phyloP scores from a whole-genome alignment of 2,329 filamentous ascomycete species.

The Alternaria sp. region DNA sequence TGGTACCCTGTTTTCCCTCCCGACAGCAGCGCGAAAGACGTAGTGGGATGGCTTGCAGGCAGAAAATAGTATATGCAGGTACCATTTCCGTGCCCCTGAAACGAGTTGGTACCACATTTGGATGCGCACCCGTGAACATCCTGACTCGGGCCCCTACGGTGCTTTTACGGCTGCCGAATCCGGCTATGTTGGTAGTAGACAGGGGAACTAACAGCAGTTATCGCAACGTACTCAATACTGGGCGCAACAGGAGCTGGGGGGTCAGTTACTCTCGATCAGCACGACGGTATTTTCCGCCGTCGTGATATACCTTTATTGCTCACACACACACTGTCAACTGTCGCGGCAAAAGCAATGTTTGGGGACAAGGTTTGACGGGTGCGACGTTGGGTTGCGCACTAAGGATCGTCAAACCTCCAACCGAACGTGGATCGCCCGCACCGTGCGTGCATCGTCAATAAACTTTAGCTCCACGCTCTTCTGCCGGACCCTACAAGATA shows the following conservation, averaged over 20 bases:
- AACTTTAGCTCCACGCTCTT: conserved; percentile 27
- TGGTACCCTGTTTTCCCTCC: conserved; percentile 55
- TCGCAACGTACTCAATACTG: neutral
- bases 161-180: conserved; percentile 6
- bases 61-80: conserved; percentile 30
- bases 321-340: conserved; percentile 15
- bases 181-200: conserved; percentile 4
- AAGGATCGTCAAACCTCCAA: conserved; percentile 34
- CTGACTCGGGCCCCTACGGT: conserved; percentile 26
- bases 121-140: conserved; percentile 16
- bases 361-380: conserved; percentile 27
- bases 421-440: conserved; percentile 24
- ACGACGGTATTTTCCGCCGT: neutral
- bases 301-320: conserved; percentile 7
- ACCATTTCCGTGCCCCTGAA: conserved; percentile 29
- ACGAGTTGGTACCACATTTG: conserved; percentile 24
- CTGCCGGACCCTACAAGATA: conserved; percentile 30
- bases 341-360: conserved; percentile 17
- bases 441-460: conserved; percentile 32
- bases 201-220: neutral
- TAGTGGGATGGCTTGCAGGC: conserved; percentile 43
- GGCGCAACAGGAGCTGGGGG: neutral
- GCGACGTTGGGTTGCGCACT: conserved; percentile 31
- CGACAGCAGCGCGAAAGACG: conserved; percentile 49
- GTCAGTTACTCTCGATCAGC: neutral